A percentile compares a stretch with the other conserved stretches of the same genome.
phyloP scores from a whole-genome alignment of 75 land plant genomes.

The Cupressus sempervirens region DNA sequence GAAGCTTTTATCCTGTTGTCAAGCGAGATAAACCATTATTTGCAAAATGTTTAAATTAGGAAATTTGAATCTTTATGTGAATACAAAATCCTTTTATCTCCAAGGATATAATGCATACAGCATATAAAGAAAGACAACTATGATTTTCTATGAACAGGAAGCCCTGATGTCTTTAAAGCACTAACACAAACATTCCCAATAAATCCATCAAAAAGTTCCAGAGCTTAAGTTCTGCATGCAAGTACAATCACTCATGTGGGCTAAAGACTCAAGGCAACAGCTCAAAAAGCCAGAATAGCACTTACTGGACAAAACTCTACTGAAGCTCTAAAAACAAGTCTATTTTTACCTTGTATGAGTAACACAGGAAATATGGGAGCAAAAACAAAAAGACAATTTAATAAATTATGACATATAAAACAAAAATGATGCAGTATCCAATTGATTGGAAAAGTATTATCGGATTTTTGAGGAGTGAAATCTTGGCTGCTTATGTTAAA shows the following conservation, averaged over 20 bases:
- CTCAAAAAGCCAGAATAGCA: not conserved
- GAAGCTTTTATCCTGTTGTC: constrained; percentile 84
- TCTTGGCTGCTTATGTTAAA: too few relatives aligned
- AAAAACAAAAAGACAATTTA: not conserved
- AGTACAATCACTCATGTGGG: not conserved
- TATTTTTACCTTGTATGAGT: not conserved
- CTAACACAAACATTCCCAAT: not conserved
- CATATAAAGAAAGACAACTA: not conserved
- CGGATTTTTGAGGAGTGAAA: too few relatives aligned
- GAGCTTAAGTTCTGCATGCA: not conserved
- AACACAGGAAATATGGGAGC: not conserved
- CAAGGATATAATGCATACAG: not conserved
- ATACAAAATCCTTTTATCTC: not conserved
- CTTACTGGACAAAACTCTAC: not conserved
- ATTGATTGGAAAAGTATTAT: too few relatives aligned
- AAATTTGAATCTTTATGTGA: not conserved
- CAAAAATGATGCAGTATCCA: too few relatives aligned
- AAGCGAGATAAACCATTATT: not conserved
- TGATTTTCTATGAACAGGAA: not conserved
- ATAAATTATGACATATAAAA: not conserved
- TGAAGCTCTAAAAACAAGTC: not conserved
- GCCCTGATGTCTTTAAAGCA: not conserved
- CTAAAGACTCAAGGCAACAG: not conserved
- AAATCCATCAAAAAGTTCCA: not conserved
- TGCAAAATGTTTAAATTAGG: not conserved